phyloP scores from a whole-genome alignment of 371 early-diverging fungal species.

The Capniomyces stellatus region DNA sequence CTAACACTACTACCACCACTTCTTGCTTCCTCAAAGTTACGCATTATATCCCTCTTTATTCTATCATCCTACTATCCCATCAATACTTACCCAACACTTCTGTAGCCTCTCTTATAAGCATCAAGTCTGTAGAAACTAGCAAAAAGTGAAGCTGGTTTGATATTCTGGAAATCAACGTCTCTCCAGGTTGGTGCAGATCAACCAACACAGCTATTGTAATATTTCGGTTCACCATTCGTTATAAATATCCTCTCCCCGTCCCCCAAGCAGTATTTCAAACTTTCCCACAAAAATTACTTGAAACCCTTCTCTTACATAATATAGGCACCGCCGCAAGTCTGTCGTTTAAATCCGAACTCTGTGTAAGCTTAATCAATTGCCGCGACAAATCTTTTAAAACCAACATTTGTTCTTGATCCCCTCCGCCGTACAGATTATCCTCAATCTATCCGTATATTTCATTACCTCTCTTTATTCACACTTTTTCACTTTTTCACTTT shows the following conservation, averaged over 20 bases:
- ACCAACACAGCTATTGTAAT: conserved; percentile 8
- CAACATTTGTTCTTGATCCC: background rate
- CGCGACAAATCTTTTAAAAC: background rate
- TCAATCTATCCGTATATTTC: background rate
- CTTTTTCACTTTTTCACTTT: background rate
- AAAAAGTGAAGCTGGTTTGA: conserved; percentile 10
- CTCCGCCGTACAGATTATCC: background rate
- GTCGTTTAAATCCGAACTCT: background rate
- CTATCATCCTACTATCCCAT: too few relatives aligned
- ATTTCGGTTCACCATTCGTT: too few relatives aligned
- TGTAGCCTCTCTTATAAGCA: conserved; percentile 12
- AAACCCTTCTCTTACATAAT: conserved; percentile 3
- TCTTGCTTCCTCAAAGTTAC: too few relatives aligned
- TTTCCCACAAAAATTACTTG: too few relatives aligned
- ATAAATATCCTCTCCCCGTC: too few relatives aligned
- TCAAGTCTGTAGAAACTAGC: conserved; percentile 7
- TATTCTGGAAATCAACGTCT: conserved; percentile 14
- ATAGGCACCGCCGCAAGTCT: conserved; percentile 3
- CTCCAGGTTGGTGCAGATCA: conserved; percentile 14
- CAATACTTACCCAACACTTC: conserved; percentile 3
- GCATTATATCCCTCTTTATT: too few relatives aligned
- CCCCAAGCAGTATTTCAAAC: too few relatives aligned
- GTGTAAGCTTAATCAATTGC: background rate
- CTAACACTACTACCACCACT: too few relatives aligned
- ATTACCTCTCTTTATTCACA: background rate